phyloP scores from a whole-genome alignment of 768 basidiomycete genomes.

The Rhodosporidiobolus sp. region DNA sequence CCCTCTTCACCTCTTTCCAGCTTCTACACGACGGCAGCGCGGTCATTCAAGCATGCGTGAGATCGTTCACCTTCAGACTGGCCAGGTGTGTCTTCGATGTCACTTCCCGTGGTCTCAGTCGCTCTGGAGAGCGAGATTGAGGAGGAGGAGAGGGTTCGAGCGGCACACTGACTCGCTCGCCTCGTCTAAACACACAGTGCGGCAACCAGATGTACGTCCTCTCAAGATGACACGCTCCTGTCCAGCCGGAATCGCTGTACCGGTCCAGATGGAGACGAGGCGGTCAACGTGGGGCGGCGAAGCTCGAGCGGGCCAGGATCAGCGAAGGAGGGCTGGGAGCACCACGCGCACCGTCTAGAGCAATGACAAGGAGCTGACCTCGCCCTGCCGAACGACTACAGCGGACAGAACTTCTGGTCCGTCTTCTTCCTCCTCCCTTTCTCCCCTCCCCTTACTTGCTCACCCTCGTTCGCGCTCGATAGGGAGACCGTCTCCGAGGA shows the following conservation, averaged over 20 bases:
- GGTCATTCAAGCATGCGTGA: slow-evolving; percentile 59
- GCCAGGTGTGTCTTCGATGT: slow-evolving; percentile 64
- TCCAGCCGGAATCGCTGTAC: no score
- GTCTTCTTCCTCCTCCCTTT: no score
- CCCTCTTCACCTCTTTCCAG: no score
- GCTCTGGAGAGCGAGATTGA: neutral
- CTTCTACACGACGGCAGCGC: no score
- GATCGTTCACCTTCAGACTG: slow-evolving; percentile 99
- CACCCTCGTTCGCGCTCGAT: slow-evolving; percentile 32
- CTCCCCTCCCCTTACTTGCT: neutral
- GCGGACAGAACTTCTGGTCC: slow-evolving; percentile 52
- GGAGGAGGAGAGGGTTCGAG: no score
- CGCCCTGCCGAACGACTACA: neutral
- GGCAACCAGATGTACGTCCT: slow-evolving; percentile 86
- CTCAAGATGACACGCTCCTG: neutral
- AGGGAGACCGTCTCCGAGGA: slow-evolving; percentile 97
- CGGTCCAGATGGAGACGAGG: neutral
- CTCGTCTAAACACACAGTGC: slow-evolving; percentile 56
- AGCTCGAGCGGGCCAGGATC: no score
- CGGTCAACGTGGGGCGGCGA: neutral
- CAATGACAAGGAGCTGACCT: neutral
- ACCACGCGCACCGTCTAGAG: no score
- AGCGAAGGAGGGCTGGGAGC: no score
- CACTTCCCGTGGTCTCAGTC: no score
- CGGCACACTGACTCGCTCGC: neutral